phyloP scores from a whole-genome alignment of 495 filamentous ascomycete species.

The Cryomyces minteri region DNA sequence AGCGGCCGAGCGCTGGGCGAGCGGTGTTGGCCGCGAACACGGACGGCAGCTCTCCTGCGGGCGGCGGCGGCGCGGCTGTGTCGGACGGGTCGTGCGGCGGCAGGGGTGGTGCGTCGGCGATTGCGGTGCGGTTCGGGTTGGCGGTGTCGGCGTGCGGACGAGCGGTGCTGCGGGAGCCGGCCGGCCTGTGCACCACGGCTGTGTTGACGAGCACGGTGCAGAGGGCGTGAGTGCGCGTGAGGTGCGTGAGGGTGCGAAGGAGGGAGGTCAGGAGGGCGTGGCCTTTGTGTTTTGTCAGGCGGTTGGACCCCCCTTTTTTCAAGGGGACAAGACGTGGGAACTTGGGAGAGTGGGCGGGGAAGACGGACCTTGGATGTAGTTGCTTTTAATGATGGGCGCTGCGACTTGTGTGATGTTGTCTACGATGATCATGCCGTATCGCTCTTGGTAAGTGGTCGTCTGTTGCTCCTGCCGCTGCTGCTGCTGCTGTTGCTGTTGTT shows the following conservation, averaged over 20 bases:
- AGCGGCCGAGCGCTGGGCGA: constrained; percentile 11
- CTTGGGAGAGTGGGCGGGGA: background rate
- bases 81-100: background rate
- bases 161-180: background rate
- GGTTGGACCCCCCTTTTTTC: too few relatives aligned
- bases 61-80: background rate
- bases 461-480: background rate
- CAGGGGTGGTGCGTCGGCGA: background rate
- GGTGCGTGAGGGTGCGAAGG: constrained; percentile 15
- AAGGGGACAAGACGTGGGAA: too few relatives aligned
- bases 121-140: too few relatives aligned
- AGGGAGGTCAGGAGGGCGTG: constrained; percentile 15
- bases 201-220: constrained; percentile 19
- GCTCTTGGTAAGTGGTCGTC: constrained; percentile 2
- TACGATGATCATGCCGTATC: constrained; percentile 13
- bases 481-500: background rate
- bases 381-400: constrained; percentile 21
- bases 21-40: constrained; percentile 14
- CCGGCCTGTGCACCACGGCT: background rate
- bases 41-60: constrained; percentile 2
- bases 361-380: constrained; percentile 10
- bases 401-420: constrained; percentile 23
- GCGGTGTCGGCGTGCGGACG: background rate
- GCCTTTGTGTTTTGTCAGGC: constrained; percentile 1
- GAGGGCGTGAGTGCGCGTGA: constrained; percentile 13